A percentile compares a stretch with the other conserved stretches of the same genome.
These are phyloP conservation scores for Mycena belliarum DNA, from an alignment of 768 basidiomycete species.

Conservation along the genomic window DNA sequence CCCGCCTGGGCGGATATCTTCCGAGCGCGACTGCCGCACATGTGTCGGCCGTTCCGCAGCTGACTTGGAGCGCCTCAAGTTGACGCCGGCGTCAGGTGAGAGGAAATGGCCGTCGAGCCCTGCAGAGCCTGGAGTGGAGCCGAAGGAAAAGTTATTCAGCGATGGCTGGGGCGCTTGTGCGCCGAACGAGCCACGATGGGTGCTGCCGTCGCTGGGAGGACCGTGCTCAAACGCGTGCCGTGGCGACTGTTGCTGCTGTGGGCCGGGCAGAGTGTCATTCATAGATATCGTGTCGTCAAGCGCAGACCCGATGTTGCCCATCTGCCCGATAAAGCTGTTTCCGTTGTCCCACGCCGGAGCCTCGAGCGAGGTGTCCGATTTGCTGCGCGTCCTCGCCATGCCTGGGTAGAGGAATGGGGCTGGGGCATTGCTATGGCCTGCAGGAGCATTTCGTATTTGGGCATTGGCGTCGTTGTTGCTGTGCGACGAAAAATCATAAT, in stretches of 20 bases:
- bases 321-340: constrained; percentile 29
- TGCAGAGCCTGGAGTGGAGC: constrained; percentile 15
- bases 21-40: constrained; percentile 36
- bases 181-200: constrained; percentile 30
- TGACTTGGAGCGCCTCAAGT: constrained; percentile 31
- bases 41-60: constrained; percentile 25
- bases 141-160: constrained; percentile 36
- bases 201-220: constrained; percentile 22
- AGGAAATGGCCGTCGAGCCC: constrained; percentile 26
- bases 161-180: constrained; percentile 15
- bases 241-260: constrained; percentile 12
- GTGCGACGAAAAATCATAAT: constrained; percentile 6
- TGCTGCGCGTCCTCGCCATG: constrained; percentile 51
- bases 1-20: constrained; percentile 45
- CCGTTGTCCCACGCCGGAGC: constrained; percentile 53
- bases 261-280: constrained; percentile 31
- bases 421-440: not conserved
- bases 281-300: constrained; percentile 36
- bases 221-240: constrained; percentile 17
- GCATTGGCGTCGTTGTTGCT: not conserved
- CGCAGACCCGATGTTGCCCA: constrained; percentile 35
- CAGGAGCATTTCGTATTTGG: not conserved
- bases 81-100: constrained; percentile 26
- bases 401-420: constrained; percentile 34
- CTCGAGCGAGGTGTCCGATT: constrained; percentile 61